Base-by-base conservation (phyloP, 2,329 filamentous ascomycete species). In the Epichloe gansuensis region DNA sequence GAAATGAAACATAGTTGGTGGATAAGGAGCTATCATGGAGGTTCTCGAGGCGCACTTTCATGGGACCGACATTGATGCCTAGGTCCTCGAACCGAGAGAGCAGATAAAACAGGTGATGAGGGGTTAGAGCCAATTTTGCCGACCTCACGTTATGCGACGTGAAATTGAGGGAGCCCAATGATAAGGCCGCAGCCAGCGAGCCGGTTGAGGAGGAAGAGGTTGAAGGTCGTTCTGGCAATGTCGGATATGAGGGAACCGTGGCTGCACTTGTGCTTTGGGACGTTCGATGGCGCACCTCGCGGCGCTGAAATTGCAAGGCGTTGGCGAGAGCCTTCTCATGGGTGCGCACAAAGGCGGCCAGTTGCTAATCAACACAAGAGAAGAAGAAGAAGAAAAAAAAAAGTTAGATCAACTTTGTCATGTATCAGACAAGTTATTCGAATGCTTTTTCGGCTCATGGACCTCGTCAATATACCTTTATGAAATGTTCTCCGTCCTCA, bases 271-370 rank as follows among this genome's bases (percentile, higher is more conserved):
- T 76, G 63, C 79, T 84, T 61, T 83, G 80, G 12, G 84, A 82
- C 52, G 80, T 71, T 59, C 78, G 80, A 81, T 90, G 82, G 61
- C 84, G 85, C 56, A 80, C 74, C 62, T 87, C 84, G 61, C 87
- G 82, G 67, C 85, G 84, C 52, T 68, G 67, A 61, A 94, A 77
- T 68, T 96, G 91, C 56, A 96, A 75, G 61, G 91, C 91, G 73
- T 97, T 97, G 65, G 93, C 93, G 57, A 98, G 80, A 39, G 90
- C 91, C 72, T 95, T 95, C 71, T 98, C 93, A 74, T 98, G 89
- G 52, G 89, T 95, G 57, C 90, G 89, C 71, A 98, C 89, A 71
- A 95, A 97, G 71, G 85, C 85, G 66, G 91, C 90, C 67, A 98
- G 79, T 77, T 95, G 93, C 91, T 96, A 67, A 54, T 17, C 12